These are phyloP conservation scores for Populus deltoides DNA, from an alignment of 345 rosid genomes.

Conservation along the genomic window DNA sequence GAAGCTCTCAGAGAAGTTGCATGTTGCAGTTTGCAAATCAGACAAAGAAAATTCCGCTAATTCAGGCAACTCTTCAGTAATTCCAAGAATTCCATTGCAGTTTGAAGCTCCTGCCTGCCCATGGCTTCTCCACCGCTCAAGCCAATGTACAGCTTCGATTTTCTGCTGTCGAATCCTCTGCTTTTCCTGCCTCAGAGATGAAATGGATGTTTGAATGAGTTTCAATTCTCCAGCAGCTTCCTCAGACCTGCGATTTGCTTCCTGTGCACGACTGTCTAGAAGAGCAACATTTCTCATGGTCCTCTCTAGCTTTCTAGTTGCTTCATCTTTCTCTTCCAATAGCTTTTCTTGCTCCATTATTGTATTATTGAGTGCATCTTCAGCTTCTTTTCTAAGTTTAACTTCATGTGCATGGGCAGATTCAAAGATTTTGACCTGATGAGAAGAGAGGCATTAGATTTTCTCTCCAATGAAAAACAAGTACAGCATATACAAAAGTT, in stretches of 20 bases:
- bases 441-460: slow-evolving; percentile 6
- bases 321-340: slow-evolving; percentile 45
- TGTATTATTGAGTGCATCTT: slow-evolving; percentile 35
- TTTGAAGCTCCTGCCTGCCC: slow-evolving; percentile 43
- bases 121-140: slow-evolving; percentile 61
- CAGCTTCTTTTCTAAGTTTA: slow-evolving; percentile 46
- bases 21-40: slow-evolving; percentile 61
- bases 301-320: slow-evolving; percentile 42
- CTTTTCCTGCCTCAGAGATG: slow-evolving; percentile 53
- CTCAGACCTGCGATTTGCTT: slow-evolving; percentile 43
- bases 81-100: slow-evolving; percentile 44
- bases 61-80: slow-evolving; percentile 49
- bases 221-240: slow-evolving; percentile 54
- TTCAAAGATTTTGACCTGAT: slow-evolving; percentile 49
- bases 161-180: slow-evolving; percentile 58
- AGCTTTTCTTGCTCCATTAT: slow-evolving; percentile 42
- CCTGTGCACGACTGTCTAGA: slow-evolving; percentile 48
- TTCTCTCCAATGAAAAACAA: background rate
- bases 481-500: slow-evolving; percentile 1
- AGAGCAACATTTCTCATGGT: slow-evolving; percentile 55
- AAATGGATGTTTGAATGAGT: slow-evolving; percentile 46
- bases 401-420: slow-evolving; percentile 43
- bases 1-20: slow-evolving; percentile 75
- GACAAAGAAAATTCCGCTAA: slow-evolving; percentile 57
- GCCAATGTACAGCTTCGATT: slow-evolving; percentile 63